Base-by-base conservation (phyloP, 176 grass and related monocot species). In the Musa acuminata region DNA sequence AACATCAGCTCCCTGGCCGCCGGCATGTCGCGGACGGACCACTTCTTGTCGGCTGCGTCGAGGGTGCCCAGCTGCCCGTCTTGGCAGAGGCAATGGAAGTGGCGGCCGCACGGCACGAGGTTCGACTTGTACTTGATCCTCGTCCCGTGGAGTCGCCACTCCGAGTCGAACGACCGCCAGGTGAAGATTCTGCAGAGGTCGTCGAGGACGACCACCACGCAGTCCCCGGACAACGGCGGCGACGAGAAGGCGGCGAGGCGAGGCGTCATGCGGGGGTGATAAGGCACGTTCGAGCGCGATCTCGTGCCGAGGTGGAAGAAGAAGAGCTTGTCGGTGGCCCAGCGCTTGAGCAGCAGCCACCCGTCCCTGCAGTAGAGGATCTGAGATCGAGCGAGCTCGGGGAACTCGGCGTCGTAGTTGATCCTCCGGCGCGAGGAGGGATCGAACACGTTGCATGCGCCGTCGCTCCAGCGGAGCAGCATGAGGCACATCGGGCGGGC, bases 121-220 rank as follows among this genome's bases (percentile, higher is more conserved):
- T n/a, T 17, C 17, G 57, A 62, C 17, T 62, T 62, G 57, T n/a
- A 16, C 57, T 62, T 62, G 10, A 62, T 62, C 17, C 20, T 62
- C 57, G 57, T 19, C 6, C 20, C 20, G 57, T 14, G 20, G 57
- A 62, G 20, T n/a, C 57, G 14, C 57, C 57, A 62, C 17, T n/a
- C 20, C 6, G 14, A 14, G 57, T 62, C 57, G 57, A 14, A 14
- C 17, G 57, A 62, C 57, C 13, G 10, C 57, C 57, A 62, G 13
- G 8, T 62, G 13, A 14, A n/a, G 57, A 62, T 62, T 6, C 57
- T 3, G 57, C 20, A 14, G 57, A 19, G 17, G 13, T 62, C 13
- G 57, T 62, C 57, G 57, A 62, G 57, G 17, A 62, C 57, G 57
- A 62, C 57, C 57, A 62, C 57, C 17, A 62, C 57, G 57, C 57